A percentile compares a stretch with the other conserved stretches of the same genome.
These are phyloP conservation scores for Gynandropsis gynandra DNA, from an alignment of 345 rosid genomes.

Conservation along the genomic window DNA sequence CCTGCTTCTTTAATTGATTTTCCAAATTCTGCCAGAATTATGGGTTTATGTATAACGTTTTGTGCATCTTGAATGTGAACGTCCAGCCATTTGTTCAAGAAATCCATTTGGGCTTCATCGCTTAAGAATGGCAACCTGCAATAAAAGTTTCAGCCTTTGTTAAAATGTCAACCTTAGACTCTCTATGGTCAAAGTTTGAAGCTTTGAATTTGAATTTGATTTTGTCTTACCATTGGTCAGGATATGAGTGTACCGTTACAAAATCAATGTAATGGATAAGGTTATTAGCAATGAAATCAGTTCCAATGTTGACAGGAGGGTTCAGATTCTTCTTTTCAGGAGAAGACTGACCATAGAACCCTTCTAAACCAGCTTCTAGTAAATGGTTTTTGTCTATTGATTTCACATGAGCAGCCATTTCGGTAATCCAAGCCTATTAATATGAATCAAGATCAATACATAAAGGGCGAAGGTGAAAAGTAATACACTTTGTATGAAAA, in stretches of 20 bases:
- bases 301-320: too few relatives aligned
- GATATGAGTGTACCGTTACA: conserved; percentile 79
- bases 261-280: conserved; percentile 17
- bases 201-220: too few relatives aligned
- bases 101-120: conserved; percentile 43
- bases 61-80: conserved; percentile 73
- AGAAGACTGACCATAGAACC: conserved; percentile 51
- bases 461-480: neutral
- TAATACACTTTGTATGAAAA: conserved; percentile 1
- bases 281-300: conserved; percentile 43
- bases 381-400: conserved; percentile 72
- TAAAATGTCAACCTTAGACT: too few relatives aligned
- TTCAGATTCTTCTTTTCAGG: too few relatives aligned
- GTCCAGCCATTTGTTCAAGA: conserved; percentile 71
- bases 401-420: conserved; percentile 80
- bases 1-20: conserved; percentile 55
- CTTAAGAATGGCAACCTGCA: conserved; percentile 56
- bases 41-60: conserved; percentile 57
- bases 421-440: conserved; percentile 76
- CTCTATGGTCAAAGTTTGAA: too few relatives aligned
- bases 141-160: neutral
- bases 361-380: conserved; percentile 81
- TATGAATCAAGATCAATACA: conserved; percentile 4
- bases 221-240: conserved; percentile 82
- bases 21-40: conserved; percentile 75